Evolutionary conservation across 2,329 filamentous ascomycete genomes (phyloP).

Genomic region (Diplodia seriata): DNA sequence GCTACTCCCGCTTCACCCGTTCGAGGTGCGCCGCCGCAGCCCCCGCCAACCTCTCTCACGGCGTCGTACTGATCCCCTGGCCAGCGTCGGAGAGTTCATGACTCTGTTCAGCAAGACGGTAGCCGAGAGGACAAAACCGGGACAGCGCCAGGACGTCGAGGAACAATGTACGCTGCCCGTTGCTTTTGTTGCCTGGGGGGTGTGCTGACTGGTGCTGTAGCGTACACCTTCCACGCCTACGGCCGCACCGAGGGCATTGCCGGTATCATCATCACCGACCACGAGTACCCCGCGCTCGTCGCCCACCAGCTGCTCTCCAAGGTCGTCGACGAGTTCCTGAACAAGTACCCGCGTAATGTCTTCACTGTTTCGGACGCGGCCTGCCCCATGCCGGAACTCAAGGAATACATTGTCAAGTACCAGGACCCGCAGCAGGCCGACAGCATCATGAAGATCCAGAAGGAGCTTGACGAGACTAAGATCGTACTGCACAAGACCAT

Average conservation of each 20-base stretch:
- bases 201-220: slow-evolving; percentile 42
- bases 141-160: slow-evolving; percentile 84
- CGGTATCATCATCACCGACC: slow-evolving; percentile 56
- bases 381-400: slow-evolving; percentile 73
- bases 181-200: not conserved
- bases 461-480: slow-evolving; percentile 97
- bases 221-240: slow-evolving; percentile 66
- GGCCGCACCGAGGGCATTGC: slow-evolving; percentile 55
- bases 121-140: slow-evolving; percentile 82
- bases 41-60: not conserved
- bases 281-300: slow-evolving; percentile 69
- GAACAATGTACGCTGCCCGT: slow-evolving; percentile 66
- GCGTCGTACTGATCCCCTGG: slow-evolving; percentile 10
- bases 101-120: slow-evolving; percentile 85
- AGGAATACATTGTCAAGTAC: slow-evolving; percentile 79
- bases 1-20: slow-evolving; percentile 81
- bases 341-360: slow-evolving; percentile 72
- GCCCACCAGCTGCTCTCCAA: slow-evolving; percentile 89
- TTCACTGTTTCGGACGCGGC: slow-evolving; percentile 63
- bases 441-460: slow-evolving; percentile 94
- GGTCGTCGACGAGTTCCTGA: slow-evolving; percentile 84
- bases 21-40: slow-evolving; percentile 60
- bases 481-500: slow-evolving; percentile 97
- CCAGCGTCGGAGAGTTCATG: slow-evolving; percentile 73
- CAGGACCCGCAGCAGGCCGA: slow-evolving; percentile 89